Conservation (phyloP, 2,329 filamentous ascomycete species). For the Calonectria montana region DNA sequence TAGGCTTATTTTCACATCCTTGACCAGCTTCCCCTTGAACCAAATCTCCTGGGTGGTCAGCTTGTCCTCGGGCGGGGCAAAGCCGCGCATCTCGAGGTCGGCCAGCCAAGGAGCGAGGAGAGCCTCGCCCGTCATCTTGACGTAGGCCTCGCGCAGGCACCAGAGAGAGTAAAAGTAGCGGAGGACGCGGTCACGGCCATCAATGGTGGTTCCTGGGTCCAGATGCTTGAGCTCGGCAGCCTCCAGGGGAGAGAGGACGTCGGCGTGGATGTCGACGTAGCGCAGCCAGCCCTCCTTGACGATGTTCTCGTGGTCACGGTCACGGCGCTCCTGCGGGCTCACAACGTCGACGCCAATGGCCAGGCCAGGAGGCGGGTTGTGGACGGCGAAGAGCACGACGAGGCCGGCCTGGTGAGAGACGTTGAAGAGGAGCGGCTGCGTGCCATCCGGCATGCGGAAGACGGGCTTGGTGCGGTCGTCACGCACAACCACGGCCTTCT, state of each 20-base stretch:
- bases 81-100: slow-evolving; percentile 75
- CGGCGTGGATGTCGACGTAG: slow-evolving; percentile 79
- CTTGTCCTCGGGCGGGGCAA: slow-evolving; percentile 63
- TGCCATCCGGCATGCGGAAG: slow-evolving; percentile 60
- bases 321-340: slow-evolving; percentile 75
- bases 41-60: slow-evolving; percentile 44
- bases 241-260: slow-evolving; percentile 75
- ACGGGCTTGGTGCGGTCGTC: slow-evolving; percentile 66
- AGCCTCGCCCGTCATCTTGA: slow-evolving; percentile 86
- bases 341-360: slow-evolving; percentile 82
- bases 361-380: slow-evolving; percentile 43
- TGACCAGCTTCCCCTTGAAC: slow-evolving; percentile 44
- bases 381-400: slow-evolving; percentile 72
- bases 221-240: slow-evolving; percentile 68
- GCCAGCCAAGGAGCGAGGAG: slow-evolving; percentile 79
- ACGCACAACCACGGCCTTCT: slow-evolving; percentile 65
- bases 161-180: slow-evolving; percentile 81
- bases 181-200: slow-evolving; percentile 65
- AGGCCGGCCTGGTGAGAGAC: slow-evolving; percentile 83
- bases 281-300: slow-evolving; percentile 68
- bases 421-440: slow-evolving; percentile 73
- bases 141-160: slow-evolving; percentile 83
- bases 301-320: slow-evolving; percentile 70
- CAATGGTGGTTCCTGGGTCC: slow-evolving; percentile 36
- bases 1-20: slow-evolving; percentile 49